Evolutionary conservation across 2,329 filamentous ascomycete genomes (phyloP).

Genomic region (Tolypocladium amazonense): DNA sequence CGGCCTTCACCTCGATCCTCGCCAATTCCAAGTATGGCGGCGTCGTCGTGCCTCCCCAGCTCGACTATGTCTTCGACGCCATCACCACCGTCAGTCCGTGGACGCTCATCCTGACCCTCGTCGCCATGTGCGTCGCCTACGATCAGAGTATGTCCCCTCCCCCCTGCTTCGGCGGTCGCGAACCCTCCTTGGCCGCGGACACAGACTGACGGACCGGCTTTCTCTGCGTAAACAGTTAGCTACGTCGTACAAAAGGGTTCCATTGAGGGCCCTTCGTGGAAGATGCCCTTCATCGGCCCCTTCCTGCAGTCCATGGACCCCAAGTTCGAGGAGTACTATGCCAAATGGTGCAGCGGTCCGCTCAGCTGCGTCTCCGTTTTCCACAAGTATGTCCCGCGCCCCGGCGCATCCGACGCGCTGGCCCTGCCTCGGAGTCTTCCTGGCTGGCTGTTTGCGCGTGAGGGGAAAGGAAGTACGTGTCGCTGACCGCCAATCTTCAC

Average conservation of each 20-base stretch:
- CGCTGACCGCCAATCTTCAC: not conserved
- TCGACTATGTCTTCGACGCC: constrained; percentile 44
- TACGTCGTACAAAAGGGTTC: constrained; percentile 67
- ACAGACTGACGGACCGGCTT: not conserved
- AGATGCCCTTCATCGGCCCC: constrained; percentile 84
- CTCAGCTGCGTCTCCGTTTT: constrained; percentile 97
- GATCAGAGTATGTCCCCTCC: constrained; percentile 65
- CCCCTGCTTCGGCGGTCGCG: not conserved
- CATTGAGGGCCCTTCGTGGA: constrained; percentile 65
- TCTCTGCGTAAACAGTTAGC: constrained; percentile 41
- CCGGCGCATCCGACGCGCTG: not conserved
- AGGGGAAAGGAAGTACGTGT: not conserved
- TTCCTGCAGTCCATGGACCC: constrained; percentile 89
- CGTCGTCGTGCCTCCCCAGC: constrained; percentile 40
- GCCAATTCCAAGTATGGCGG: constrained; percentile 46
- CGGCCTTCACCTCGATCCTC: constrained; percentile 59
- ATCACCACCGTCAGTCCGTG: constrained; percentile 46
- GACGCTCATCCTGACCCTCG: constrained; percentile 57
- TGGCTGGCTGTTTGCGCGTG: not conserved
- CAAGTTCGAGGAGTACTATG: constrained; percentile 82
- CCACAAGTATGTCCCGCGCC: constrained; percentile 67
- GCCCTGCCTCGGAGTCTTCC: not conserved
- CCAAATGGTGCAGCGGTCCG: constrained; percentile 83
- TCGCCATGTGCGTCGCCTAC: constrained; percentile 66
- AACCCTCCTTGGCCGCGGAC: not conserved